Conservation (phyloP, 2,329 filamentous ascomycete species). For the Verticillium longisporum region DNA sequence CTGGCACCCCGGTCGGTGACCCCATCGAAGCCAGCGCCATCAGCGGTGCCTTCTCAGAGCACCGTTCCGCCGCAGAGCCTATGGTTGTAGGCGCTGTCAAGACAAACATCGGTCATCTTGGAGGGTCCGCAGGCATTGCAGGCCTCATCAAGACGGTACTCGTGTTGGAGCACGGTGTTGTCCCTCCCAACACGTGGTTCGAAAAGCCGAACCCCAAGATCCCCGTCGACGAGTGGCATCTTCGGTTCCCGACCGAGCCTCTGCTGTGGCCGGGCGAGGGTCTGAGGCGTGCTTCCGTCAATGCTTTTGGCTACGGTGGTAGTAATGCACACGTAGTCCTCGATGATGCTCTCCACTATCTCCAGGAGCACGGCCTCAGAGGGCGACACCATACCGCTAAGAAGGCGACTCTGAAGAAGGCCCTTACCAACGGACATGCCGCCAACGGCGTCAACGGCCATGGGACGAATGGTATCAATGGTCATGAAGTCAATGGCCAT, state of each 20-base stretch:
- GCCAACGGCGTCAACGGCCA: too few relatives aligned
- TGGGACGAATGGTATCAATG: too few relatives aligned
- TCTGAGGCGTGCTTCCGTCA: slow-evolving; percentile 19
- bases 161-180: slow-evolving; percentile 15
- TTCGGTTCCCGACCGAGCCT: slow-evolving; percentile 1
- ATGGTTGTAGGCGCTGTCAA: slow-evolving; percentile 20
- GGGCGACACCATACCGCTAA: neutral
- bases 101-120: slow-evolving; percentile 21
- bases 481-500: too few relatives aligned
- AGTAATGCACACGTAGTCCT: slow-evolving; percentile 25
- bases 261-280: slow-evolving; percentile 2
- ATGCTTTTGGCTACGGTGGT: slow-evolving; percentile 29
- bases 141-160: slow-evolving; percentile 18
- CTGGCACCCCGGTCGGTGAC: slow-evolving; percentile 23
- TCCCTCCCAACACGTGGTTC: slow-evolving; percentile 17
- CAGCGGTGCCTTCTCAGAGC: slow-evolving; percentile 7
- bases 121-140: slow-evolving; percentile 15
- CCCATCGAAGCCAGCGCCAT: slow-evolving; percentile 18
- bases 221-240: slow-evolving; percentile 10
- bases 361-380: too few relatives aligned
- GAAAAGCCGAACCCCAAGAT: slow-evolving; percentile 15
- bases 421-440: neutral
- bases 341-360: slow-evolving; percentile 8
- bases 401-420: neutral
- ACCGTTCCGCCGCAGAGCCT: slow-evolving; percentile 1